These are phyloP conservation scores for Fonsecaea multimorphosa DNA, from an alignment of 2,329 filamentous ascomycete species.

Conservation along the genomic window DNA sequence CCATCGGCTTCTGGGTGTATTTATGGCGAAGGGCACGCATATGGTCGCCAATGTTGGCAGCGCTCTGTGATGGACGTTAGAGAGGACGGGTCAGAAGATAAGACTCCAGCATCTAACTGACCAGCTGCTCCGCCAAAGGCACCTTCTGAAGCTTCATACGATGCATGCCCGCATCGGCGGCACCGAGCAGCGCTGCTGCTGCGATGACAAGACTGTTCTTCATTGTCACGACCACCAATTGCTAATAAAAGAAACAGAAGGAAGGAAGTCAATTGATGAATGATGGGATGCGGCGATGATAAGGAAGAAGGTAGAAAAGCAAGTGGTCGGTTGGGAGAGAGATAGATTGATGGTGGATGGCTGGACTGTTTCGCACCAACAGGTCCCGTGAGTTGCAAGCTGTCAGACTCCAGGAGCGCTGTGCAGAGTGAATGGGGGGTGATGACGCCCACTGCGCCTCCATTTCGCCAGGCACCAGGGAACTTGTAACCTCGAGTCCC, in stretches of 20 bases:
- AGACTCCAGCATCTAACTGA: slow-evolving; percentile 57
- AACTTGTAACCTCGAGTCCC: slow-evolving; percentile 1
- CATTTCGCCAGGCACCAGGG: slow-evolving; percentile 2
- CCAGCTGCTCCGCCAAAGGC: slow-evolving; percentile 87
- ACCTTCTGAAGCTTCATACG: slow-evolving; percentile 99
- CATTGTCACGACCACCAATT: slow-evolving; percentile 61
- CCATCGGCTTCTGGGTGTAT: slow-evolving; percentile 98
- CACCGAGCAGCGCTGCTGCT: slow-evolving; percentile 78
- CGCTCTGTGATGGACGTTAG: slow-evolving; percentile 60
- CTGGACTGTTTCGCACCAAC: slow-evolving; percentile 11
- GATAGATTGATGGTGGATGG: slow-evolving; percentile 12
- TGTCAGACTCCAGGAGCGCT: background rate
- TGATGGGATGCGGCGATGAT: slow-evolving; percentile 24
- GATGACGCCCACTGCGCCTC: slow-evolving; percentile 1
- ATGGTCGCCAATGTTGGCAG: slow-evolving; percentile 80
- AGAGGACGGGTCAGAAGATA: slow-evolving; percentile 3
- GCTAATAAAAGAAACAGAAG: slow-evolving; percentile 25
- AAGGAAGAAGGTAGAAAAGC: slow-evolving; percentile 13
- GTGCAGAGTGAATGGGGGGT: background rate
- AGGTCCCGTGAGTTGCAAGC: slow-evolving; percentile 2
- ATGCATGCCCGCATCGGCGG: slow-evolving; percentile 84
- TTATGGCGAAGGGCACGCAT: slow-evolving; percentile 85
- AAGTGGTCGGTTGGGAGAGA: slow-evolving; percentile 19
- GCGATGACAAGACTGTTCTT: slow-evolving; percentile 82
- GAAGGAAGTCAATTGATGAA: slow-evolving; percentile 34